Percentiles rank a stretch among this genome's conserved stretches.
Evolutionary conservation across 2,329 filamentous ascomycete species (phyloP).

Genomic region (Fusarium bactridioides): DNA sequence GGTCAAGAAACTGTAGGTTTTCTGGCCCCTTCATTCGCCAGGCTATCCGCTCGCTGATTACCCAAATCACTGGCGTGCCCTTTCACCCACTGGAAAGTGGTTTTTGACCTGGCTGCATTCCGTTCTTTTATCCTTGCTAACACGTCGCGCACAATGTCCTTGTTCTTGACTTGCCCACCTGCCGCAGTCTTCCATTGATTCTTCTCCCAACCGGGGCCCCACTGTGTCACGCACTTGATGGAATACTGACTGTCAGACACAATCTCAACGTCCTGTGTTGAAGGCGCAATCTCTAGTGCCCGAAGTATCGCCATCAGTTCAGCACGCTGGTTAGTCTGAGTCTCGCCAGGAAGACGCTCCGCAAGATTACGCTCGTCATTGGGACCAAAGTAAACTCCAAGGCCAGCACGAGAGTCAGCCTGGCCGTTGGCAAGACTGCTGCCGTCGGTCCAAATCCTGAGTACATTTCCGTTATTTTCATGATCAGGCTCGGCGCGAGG

Average conservation of each 20-base stretch:
- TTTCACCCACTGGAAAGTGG: slow-evolving; percentile 87
- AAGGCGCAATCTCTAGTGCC: slow-evolving; percentile 78
- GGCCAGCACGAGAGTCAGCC: slow-evolving; percentile 62
- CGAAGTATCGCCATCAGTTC: slow-evolving; percentile 89
- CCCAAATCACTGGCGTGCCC: slow-evolving; percentile 78
- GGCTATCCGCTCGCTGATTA: slow-evolving; percentile 80
- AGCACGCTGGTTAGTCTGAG: slow-evolving; percentile 95
- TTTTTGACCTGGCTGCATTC: slow-evolving; percentile 65
- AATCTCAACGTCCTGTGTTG: slow-evolving; percentile 75
- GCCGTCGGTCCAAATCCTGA: slow-evolving; percentile 68
- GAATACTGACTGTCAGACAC: slow-evolving; percentile 90
- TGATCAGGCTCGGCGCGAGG: not conserved
- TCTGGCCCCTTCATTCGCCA: slow-evolving; percentile 67
- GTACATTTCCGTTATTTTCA: slow-evolving; percentile 31
- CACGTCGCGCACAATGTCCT: slow-evolving; percentile 80
- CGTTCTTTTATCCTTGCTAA: slow-evolving; percentile 75
- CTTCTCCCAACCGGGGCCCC: slow-evolving; percentile 79
- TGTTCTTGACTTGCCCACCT: slow-evolving; percentile 81
- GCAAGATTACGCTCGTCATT: slow-evolving; percentile 71
- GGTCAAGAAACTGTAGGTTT: slow-evolving; percentile 28
- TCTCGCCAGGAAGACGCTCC: slow-evolving; percentile 74
- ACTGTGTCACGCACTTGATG: slow-evolving; percentile 87
- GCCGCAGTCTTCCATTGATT: slow-evolving; percentile 80
- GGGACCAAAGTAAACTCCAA: slow-evolving; percentile 70
- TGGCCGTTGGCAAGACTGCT: slow-evolving; percentile 67